Percentiles rank a stretch among this genome's conserved stretches.
These are phyloP conservation scores for Ustilago curta DNA, from an alignment of 1,284 basidiomycete genomes.

Conservation along the genomic window DNA sequence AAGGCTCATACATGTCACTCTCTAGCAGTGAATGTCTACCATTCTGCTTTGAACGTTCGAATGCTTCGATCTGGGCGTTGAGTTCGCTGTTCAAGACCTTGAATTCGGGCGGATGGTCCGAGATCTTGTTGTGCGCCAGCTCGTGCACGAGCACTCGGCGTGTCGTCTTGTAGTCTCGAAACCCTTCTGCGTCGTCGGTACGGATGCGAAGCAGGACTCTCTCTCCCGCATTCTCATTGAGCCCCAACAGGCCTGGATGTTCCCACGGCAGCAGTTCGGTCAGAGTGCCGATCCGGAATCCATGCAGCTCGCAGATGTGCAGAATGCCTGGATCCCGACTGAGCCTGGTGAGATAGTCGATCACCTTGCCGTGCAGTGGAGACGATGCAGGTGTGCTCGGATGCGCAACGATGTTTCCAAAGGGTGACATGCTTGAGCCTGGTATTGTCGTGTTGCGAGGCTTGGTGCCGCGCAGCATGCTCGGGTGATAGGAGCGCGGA, in stretches of 20 bases:
- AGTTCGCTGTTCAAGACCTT: conserved; percentile 63
- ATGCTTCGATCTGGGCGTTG: conserved; percentile 61
- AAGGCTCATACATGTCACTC: conserved; percentile 50
- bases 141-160: conserved; percentile 64
- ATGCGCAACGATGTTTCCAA: conserved; percentile 49
- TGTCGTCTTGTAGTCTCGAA: conserved; percentile 63
- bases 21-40: conserved; percentile 40
- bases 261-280: conserved; percentile 65
- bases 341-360: conserved; percentile 49
- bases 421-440: conserved; percentile 30
- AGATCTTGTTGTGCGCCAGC: conserved; percentile 61
- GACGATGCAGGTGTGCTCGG: conserved; percentile 28
- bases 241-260: conserved; percentile 57
- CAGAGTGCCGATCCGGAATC: conserved; percentile 52
- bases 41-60: conserved; percentile 32
- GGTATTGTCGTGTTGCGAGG: conserved; percentile 40
- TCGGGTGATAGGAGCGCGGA: conserved; percentile 59
- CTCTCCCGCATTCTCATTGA: conserved; percentile 64
- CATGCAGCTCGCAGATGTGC: conserved; percentile 60
- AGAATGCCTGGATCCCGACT: conserved; percentile 57
- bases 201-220: conserved; percentile 59
- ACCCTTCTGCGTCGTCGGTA: conserved; percentile 60
- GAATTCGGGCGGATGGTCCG: conserved; percentile 63
- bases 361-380: conserved; percentile 38
- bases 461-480: conserved; percentile 53